These are phyloP conservation scores for Aegilops sharonensis DNA, from an alignment of 176 grass and related monocot genomes.

Conservation along the genomic window DNA sequence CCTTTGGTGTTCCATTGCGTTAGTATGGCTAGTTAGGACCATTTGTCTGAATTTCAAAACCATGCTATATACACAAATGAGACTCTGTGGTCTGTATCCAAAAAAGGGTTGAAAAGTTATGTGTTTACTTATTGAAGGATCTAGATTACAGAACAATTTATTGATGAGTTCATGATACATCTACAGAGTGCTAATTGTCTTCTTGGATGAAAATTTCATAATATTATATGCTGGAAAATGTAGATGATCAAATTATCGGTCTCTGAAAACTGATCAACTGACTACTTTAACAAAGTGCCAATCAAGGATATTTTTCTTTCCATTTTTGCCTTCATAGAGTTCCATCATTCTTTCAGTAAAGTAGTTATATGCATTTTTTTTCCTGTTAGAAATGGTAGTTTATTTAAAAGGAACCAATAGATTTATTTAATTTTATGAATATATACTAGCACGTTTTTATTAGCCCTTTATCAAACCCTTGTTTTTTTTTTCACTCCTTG, in stretches of 20 bases:
- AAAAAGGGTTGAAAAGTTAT: not conserved
- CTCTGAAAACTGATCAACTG: not conserved
- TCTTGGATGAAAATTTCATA: not conserved
- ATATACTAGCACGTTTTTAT: not conserved
- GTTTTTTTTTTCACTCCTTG: not conserved
- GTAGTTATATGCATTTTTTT: not conserved
- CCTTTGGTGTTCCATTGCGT: not conserved
- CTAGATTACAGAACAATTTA: not conserved
- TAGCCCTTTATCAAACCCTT: not conserved
- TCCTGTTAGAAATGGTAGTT: not conserved
- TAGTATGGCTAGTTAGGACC: too few relatives aligned
- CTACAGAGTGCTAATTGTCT: not conserved
- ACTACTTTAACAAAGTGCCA: slow-evolving; percentile 1
- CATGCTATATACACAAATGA: not conserved
- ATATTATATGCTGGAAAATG: not conserved
- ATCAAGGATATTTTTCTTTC: not conserved
- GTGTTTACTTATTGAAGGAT: too few relatives aligned
- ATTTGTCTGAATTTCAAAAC: not conserved
- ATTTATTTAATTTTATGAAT: slow-evolving; percentile 18
- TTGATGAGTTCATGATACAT: not conserved
- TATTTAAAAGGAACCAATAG: not conserved
- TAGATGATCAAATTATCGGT: not conserved
- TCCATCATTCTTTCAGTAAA: not conserved
- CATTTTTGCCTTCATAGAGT: not conserved
- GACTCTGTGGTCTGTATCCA: not conserved